phyloP scores from a whole-genome alignment of 2,329 filamentous ascomycete genomes.

The Periconia digitata region DNA sequence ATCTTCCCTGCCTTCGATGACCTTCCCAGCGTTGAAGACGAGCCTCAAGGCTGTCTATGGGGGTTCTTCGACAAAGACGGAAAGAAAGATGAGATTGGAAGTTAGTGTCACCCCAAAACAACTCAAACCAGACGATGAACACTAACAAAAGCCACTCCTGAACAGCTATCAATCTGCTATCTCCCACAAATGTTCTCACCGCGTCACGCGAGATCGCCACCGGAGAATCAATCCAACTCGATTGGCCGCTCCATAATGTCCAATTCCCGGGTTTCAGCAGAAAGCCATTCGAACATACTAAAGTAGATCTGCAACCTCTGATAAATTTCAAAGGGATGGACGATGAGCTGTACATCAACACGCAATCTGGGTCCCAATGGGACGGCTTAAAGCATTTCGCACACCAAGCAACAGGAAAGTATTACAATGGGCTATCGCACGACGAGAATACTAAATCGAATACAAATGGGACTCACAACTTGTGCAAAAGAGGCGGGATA shows the following conservation, averaged over 20 bases:
- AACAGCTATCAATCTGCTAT: conserved; percentile 46
- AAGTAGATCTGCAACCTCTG: conserved; percentile 48
- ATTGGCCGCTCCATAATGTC: conserved; percentile 58
- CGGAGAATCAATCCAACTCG: conserved; percentile 55
- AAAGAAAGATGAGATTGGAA: conserved; percentile 55
- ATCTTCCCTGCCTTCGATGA: conserved; percentile 37
- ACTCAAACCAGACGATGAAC: no score
- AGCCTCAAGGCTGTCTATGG: conserved; percentile 39
- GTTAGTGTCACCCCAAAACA: conserved; percentile 42
- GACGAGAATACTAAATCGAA: conserved; percentile 22
- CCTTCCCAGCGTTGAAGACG: conserved; percentile 30
- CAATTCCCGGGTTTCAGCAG: conserved; percentile 58
- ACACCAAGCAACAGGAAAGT: conserved; percentile 29
- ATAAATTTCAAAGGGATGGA: conserved; percentile 30
- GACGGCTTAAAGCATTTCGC: conserved; percentile 41
- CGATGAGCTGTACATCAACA: conserved; percentile 36
- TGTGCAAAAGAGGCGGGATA: conserved; percentile 40
- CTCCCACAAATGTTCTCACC: conserved; percentile 53
- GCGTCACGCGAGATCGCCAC: conserved; percentile 55
- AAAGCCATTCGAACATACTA: conserved; percentile 53
- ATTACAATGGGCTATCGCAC: conserved; percentile 37
- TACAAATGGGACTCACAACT: conserved; percentile 39
- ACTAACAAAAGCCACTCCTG: no score
- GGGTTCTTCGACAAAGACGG: conserved; percentile 38
- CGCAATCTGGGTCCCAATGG: conserved; percentile 40